phyloP scores from a whole-genome alignment of 2,329 filamentous ascomycete genomes.

The Talaromyces amestolkiae region DNA sequence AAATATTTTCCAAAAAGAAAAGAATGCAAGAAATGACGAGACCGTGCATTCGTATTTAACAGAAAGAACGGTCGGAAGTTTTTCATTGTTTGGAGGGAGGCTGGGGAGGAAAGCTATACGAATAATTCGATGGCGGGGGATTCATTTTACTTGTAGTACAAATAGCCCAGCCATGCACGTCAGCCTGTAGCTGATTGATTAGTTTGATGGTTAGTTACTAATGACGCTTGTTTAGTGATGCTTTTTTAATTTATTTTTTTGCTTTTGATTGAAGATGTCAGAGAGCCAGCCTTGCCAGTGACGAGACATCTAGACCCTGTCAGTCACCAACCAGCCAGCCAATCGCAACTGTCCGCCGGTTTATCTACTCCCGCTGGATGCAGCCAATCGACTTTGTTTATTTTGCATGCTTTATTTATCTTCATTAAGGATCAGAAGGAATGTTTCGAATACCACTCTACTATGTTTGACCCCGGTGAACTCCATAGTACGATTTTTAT shows the following conservation, averaged over 20 bases:
- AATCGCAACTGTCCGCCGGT: not conserved
- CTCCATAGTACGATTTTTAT: too few relatives aligned
- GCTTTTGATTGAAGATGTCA: not conserved
- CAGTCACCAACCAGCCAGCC: not conserved
- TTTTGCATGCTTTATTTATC: not conserved
- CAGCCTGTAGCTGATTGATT: conserved; percentile 7
- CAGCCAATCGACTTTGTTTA: not conserved
- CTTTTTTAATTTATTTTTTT: not conserved
- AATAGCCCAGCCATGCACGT: conserved; percentile 13
- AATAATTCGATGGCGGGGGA: conserved; percentile 19
- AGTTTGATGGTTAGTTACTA: not conserved
- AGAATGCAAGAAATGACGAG: conserved; percentile 8
- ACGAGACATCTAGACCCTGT: not conserved
- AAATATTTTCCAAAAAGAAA: not conserved
- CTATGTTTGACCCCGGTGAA: too few relatives aligned
- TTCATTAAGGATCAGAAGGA: not conserved
- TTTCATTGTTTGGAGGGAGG: conserved; percentile 14
- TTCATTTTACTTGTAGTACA: not conserved
- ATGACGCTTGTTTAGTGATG: not conserved
- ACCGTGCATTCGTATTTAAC: conserved; percentile 10
- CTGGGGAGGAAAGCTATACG: conserved; percentile 9
- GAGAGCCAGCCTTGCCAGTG: not conserved
- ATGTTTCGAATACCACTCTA: not conserved
- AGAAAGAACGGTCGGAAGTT: not conserved
- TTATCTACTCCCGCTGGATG: not conserved